phyloP scores from a whole-genome alignment of 1,284 basidiomycete genomes.

The Apiotrichum gracile region DNA sequence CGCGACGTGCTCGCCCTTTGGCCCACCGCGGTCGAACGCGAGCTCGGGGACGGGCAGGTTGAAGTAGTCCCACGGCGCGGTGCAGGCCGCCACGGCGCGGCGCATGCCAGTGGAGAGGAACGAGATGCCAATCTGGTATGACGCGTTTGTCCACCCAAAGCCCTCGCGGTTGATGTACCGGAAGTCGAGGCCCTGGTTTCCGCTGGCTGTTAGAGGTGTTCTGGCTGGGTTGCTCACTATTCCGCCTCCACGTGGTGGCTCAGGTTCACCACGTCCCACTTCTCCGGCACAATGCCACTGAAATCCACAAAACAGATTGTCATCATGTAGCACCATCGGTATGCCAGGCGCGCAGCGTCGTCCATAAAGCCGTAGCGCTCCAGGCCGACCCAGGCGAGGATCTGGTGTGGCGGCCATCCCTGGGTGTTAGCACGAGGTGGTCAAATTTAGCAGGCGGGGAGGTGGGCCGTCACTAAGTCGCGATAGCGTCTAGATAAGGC shows the following conservation, averaged over 20 bases:
- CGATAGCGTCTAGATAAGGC: too few relatives aligned
- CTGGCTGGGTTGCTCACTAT: conserved; percentile 51
- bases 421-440: conserved; percentile 32
- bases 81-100: conserved; percentile 82
- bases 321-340: conserved; percentile 92
- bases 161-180: conserved; percentile 93
- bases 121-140: conserved; percentile 90
- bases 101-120: conserved; percentile 91
- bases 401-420: conserved; percentile 88
- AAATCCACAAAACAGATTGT: conserved; percentile 66
- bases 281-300: conserved; percentile 95
- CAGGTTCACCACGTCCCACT: conserved; percentile 94
- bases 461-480: too few relatives aligned
- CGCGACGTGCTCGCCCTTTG: not conserved
- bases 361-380: conserved; percentile 93
- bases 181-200: conserved; percentile 96
- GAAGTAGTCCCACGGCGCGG: conserved; percentile 45
- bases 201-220: conserved; percentile 45
- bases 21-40: not conserved
- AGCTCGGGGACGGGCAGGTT: conserved; percentile 48
- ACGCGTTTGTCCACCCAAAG: conserved; percentile 84
- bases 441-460: too few relatives aligned
- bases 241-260: conserved; percentile 96
- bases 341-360: conserved; percentile 86
- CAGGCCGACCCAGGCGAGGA: conserved; percentile 94